A percentile compares a stretch with the other conserved stretches of the same genome.
These are phyloP conservation scores for Pontederia crassipes DNA, from an alignment of 176 grass and related monocot genomes.

Conservation along the genomic window DNA sequence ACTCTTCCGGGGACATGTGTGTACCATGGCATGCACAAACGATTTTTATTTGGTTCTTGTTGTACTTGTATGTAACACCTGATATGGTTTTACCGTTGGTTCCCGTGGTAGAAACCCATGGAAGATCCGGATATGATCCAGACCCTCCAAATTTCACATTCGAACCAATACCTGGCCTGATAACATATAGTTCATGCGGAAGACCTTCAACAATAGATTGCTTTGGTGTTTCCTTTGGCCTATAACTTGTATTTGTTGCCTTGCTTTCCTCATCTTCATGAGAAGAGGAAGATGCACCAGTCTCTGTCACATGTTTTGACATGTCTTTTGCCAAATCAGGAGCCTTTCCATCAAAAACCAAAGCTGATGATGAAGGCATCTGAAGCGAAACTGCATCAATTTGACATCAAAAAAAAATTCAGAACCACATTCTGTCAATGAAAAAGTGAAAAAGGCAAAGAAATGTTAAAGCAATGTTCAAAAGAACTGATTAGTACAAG, in stretches of 20 bases:
- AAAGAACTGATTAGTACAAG: too few relatives aligned
- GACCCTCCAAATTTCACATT: conserved; percentile 84
- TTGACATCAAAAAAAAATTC: background rate
- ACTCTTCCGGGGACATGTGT: conserved; percentile 71
- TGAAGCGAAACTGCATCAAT: conserved; percentile 2
- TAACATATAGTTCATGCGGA: conserved; percentile 40
- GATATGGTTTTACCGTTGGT: conserved; percentile 82
- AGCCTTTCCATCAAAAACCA: conserved; percentile 10
- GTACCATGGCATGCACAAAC: conserved; percentile 89
- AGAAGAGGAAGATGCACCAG: conserved; percentile 38
- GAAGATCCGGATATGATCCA: conserved; percentile 73
- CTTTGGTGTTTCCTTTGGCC: conserved; percentile 17
- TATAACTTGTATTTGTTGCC: conserved; percentile 5
- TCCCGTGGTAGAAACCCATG: conserved; percentile 82
- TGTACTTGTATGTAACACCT: conserved; percentile 81
- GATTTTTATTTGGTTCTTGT: conserved; percentile 55
- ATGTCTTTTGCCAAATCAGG: conserved; percentile 5
- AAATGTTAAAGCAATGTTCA: background rate
- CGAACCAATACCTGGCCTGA: conserved; percentile 58
- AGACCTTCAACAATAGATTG: conserved; percentile 15
- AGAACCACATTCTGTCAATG: background rate
- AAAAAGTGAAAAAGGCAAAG: background rate
- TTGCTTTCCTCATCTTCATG: conserved; percentile 39
- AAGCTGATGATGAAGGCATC: conserved; percentile 3
- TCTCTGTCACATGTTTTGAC: conserved; percentile 20